Conservation (phyloP, 2,329 filamentous ascomycete species). For the Colletotrichum lini region DNA sequence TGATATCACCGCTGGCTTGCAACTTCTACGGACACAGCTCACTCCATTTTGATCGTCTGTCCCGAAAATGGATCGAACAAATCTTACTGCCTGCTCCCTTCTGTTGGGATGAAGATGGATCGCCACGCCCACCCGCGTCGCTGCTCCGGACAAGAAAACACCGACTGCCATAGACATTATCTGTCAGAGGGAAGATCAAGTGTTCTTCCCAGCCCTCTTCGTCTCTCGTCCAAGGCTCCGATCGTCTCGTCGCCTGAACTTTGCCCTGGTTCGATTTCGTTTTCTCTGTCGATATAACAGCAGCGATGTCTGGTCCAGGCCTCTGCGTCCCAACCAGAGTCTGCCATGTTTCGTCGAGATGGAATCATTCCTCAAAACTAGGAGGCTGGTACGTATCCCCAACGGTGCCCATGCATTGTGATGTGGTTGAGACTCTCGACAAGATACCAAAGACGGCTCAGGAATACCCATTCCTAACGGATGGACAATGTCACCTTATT, state of each 20-base stretch:
- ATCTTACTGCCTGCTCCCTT: too few relatives aligned
- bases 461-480: background rate
- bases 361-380: background rate
- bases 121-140: too few relatives aligned
- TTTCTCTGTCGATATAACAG: too few relatives aligned
- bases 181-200: background rate
- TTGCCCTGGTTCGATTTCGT: too few relatives aligned
- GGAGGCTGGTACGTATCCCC: slow-evolving; percentile 14
- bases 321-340: too few relatives aligned
- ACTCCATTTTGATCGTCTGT: background rate
- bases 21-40: background rate
- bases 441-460: slow-evolving; percentile 5
- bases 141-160: background rate
- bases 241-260: too few relatives aligned
- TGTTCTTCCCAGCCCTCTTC: background rate
- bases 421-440: slow-evolving; percentile 17
- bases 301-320: too few relatives aligned
- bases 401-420: background rate
- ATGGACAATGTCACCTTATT: background rate
- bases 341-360: background rate
- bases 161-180: background rate
- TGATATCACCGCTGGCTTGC: background rate
- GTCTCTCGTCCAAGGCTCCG: background rate
- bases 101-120: background rate
- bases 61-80: background rate